Conservation (phyloP, 2,329 filamentous ascomycete species). For the Colletotrichum sp. region DNA sequence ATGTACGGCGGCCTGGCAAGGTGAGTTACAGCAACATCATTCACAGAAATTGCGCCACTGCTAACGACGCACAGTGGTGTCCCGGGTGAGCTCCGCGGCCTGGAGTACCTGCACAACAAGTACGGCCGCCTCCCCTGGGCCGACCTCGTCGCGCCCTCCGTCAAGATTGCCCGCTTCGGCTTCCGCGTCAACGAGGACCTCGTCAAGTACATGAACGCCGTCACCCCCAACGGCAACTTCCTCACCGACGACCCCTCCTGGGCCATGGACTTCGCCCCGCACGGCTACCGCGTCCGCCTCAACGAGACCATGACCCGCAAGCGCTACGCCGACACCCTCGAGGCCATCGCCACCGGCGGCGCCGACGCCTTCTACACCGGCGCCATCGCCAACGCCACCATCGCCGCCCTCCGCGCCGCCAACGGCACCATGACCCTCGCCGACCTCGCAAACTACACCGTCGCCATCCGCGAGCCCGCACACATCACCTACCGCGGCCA, state of each 20-base stretch:
- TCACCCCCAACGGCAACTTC: conserved; percentile 58
- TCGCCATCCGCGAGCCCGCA: conserved; percentile 66
- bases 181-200: conserved; percentile 77
- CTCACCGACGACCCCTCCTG: conserved; percentile 74
- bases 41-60: not conserved
- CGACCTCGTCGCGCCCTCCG: conserved; percentile 71
- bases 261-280: conserved; percentile 85
- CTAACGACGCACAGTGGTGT: conserved; percentile 53
- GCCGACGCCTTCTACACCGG: conserved; percentile 74
- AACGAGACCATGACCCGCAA: conserved; percentile 79
- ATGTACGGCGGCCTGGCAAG: conserved; percentile 73
- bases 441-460: conserved; percentile 75
- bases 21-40: conserved; percentile 54
- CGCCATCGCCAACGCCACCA: conserved; percentile 71
- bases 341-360: conserved; percentile 70
- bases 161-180: conserved; percentile 74
- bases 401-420: conserved; percentile 64
- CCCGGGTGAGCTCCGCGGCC: conserved; percentile 73
- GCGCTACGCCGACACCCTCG: conserved; percentile 76
- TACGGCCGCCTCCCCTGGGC: conserved; percentile 71
- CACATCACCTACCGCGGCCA: conserved; percentile 72
- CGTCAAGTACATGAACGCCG: conserved; percentile 69
- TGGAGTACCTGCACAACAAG: conserved; percentile 74
- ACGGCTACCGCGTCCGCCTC: conserved; percentile 67
- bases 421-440: conserved; percentile 80